Evolutionary conservation across 2,329 filamentous ascomycete genomes (phyloP), one percentile per base, ranked within the genome.

Genomic region (Aspergillus quadricinctus): DNA sequence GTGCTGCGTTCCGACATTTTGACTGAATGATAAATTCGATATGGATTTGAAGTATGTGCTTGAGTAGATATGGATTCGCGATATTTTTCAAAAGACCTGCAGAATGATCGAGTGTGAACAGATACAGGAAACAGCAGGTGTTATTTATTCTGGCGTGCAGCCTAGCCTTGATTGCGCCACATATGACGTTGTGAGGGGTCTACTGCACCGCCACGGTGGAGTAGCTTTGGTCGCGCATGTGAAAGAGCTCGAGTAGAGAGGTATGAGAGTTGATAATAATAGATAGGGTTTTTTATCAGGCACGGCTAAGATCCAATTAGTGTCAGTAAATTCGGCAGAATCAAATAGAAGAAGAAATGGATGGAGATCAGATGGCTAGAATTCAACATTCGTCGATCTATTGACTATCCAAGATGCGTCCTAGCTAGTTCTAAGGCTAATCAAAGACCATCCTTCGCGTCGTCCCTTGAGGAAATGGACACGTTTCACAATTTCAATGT

Each of bases 1-100:
- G 89, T 93, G 67, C 78, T 83, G 67, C 77, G 64, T 52, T 64
- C 73, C 68, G 83, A 78, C 83, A 86, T 86, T 62, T 43, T 80
- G 72, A 37, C 23, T n/a, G 49, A 31, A 21, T 58, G 52, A 14
- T 45, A 17, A 17, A 17, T n/a, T 52, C 43, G 25, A 55, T 21
- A 45, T 23, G n/a, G 21, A 35, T 40, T 35, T 4, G 48, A 27
- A 43, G 37, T 29, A 28, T 10, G 29, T 50, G 17, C 19, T 29
- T 23, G 21, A 6, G 14, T 23, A 29, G 17, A 37, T 21, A 29
- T 23, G 37, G 19, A 31, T 25, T 25, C 23, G 11, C 46, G 23
- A 41, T 28, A 45, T 35, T 11, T n/a, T 49, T 27, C 35, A 49
- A 48, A 19, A 14, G 23, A 40, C 53, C 14, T 37, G 31, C 6